Evolutionary conservation across 2,329 filamentous ascomycete species (phyloP).

Genomic region (Diplodia mutila): DNA sequence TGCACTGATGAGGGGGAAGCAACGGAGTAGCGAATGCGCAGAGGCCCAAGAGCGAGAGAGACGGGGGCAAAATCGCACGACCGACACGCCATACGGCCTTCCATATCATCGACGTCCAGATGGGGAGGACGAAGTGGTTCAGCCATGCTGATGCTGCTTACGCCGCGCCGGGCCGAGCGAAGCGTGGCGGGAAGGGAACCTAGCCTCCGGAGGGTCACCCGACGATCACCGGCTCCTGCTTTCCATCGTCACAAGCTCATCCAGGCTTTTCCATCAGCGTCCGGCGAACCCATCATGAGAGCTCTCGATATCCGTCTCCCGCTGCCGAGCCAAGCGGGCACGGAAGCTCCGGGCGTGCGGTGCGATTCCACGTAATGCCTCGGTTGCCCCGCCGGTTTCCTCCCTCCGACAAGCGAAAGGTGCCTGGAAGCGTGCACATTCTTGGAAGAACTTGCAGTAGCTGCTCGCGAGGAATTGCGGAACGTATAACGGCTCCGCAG

Average conservation of each 20-base stretch:
- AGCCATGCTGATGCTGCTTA: not conserved
- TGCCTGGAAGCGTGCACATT: conserved; percentile 2
- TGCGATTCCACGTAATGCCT: conserved; percentile 6
- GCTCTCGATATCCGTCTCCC: not conserved
- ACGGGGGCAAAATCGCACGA: not conserved
- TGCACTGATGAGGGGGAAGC: not conserved
- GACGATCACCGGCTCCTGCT: conserved; percentile 8
- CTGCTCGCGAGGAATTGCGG: conserved; percentile 13
- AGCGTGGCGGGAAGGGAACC: not conserved
- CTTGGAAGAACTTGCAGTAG: conserved; percentile 7
- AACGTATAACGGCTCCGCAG: not conserved
- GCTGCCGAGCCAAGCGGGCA: not conserved
- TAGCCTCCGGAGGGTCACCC: not conserved
- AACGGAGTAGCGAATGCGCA: not conserved
- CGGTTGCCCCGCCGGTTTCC: not conserved
- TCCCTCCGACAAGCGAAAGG: not conserved
- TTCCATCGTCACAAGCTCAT: not conserved
- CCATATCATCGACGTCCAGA: not conserved
- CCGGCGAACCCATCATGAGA: conserved; percentile 3
- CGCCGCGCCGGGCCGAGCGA: conserved; percentile 8
- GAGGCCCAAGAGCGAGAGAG: not conserved
- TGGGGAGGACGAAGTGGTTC: not conserved
- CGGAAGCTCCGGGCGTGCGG: not conserved
- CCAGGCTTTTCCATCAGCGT: not conserved
- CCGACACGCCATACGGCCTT: not conserved